Conservation (phyloP, 257 asterid genomes). For the Gentiana dahurica region DNA sequence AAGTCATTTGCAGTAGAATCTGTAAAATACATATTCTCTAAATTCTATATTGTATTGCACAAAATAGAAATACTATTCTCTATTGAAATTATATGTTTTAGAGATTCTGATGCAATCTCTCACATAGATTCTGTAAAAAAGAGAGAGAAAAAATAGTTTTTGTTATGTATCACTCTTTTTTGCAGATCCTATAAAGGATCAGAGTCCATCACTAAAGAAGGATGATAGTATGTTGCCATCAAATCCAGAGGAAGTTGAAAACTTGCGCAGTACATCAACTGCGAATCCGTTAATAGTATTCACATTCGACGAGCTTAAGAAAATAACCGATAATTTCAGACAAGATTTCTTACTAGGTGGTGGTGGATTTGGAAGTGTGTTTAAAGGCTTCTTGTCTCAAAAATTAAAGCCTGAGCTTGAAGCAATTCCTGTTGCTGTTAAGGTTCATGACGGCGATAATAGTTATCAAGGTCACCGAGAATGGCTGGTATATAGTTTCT, state of each 20-base stretch:
- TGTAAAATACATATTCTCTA: no score
- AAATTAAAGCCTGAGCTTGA: conserved; percentile 34
- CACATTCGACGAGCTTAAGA: conserved; percentile 52
- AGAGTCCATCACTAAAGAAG: conserved; percentile 26
- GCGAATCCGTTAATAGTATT: conserved; percentile 61
- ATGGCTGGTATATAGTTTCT: conserved; percentile 58
- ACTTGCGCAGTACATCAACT: conserved; percentile 54
- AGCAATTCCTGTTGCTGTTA: conserved; percentile 63
- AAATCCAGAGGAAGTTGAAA: conserved; percentile 90
- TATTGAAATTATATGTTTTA: no score
- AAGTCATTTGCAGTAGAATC: no score
- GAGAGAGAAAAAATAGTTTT: no score
- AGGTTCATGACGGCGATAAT: conserved; percentile 89
- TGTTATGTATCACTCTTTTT: neutral
- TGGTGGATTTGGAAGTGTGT: conserved; percentile 93
- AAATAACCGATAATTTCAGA: conserved; percentile 70
- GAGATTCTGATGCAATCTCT: no score
- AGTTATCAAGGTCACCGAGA: conserved; percentile 94
- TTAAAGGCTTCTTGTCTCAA: conserved; percentile 61
- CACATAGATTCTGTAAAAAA: no score
- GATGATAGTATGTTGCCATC: conserved; percentile 52
- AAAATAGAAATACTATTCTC: no score
- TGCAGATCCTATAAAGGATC: conserved; percentile 41
- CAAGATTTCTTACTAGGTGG: conserved; percentile 89
- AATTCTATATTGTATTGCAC: no score